Evolutionary conservation across 2,329 filamentous ascomycete genomes (phyloP).

Genomic region (Xylaria sp.): DNA sequence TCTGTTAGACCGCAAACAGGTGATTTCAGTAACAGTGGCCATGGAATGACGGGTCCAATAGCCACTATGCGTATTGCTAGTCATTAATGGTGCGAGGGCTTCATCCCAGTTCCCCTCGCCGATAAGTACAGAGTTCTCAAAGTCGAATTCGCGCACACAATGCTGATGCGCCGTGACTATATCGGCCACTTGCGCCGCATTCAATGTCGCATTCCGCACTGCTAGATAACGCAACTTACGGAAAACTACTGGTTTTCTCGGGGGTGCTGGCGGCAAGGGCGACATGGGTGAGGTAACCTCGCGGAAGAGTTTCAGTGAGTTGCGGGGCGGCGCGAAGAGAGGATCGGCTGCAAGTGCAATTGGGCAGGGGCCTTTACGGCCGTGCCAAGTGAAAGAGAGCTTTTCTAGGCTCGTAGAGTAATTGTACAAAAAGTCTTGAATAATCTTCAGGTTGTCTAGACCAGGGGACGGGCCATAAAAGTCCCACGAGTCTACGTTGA

Average conservation of each 20-base stretch:
- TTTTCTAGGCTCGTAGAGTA: conserved; percentile 75
- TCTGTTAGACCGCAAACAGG: conserved; percentile 42
- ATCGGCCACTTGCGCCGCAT: conserved; percentile 74
- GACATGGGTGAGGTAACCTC: conserved; percentile 74
- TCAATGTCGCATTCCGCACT: conserved; percentile 78
- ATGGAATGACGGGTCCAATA: conserved; percentile 58
- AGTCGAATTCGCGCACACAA: conserved; percentile 80
- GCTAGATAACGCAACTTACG: conserved; percentile 74
- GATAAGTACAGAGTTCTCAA: conserved; percentile 78
- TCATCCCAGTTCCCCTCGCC: conserved; percentile 81
- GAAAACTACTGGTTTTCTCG: conserved; percentile 71
- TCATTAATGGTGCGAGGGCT: conserved; percentile 77
- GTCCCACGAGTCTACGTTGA: conserved; percentile 78
- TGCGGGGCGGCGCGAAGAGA: conserved; percentile 69
- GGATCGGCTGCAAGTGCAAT: conserved; percentile 76
- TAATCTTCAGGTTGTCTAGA: conserved; percentile 78
- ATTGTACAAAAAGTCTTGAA: conserved; percentile 81
- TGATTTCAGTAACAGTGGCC: conserved; percentile 48
- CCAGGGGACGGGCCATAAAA: conserved; percentile 69
- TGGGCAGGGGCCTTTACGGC: conserved; percentile 77
- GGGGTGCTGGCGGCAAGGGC: conserved; percentile 64
- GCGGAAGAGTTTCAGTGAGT: conserved; percentile 68
- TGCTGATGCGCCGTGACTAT: conserved; percentile 75
- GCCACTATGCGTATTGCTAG: conserved; percentile 56
- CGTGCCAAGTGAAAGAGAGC: conserved; percentile 82